Evolutionary conservation across 2,329 filamentous ascomycete species (phyloP).

Genomic region (Grosmannia clavigera): DNA sequence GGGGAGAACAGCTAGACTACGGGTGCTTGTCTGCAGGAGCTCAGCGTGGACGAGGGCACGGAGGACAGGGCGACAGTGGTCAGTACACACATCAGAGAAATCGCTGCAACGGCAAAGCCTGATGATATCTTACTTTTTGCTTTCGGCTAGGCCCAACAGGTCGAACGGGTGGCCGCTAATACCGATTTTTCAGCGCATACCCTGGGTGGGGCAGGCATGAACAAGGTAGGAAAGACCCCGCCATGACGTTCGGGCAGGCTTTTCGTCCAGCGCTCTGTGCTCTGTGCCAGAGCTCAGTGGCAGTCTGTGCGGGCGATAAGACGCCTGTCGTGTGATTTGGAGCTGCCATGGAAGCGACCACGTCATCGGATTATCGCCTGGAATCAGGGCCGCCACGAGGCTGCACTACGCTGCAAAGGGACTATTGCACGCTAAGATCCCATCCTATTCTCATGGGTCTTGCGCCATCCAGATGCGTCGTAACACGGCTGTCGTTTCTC

Average conservation of each 20-base stretch:
- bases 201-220: background rate
- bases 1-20: too few relatives aligned
- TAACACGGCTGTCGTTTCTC: too few relatives aligned
- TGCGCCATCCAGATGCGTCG: too few relatives aligned
- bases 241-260: slow-evolving; percentile 2
- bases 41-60: too few relatives aligned
- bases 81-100: too few relatives aligned
- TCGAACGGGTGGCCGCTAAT: too few relatives aligned
- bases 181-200: background rate
- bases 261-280: background rate
- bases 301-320: background rate
- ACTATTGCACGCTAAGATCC: background rate
- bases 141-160: too few relatives aligned
- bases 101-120: too few relatives aligned
- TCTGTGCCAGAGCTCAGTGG: background rate
- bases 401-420: background rate
- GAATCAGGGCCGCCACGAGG: background rate
- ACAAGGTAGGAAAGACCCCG: background rate
- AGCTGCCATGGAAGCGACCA: background rate
- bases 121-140: too few relatives aligned
- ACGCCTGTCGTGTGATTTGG: background rate
- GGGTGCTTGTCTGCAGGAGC: too few relatives aligned
- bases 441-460: background rate
- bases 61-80: too few relatives aligned
- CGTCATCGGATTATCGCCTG: background rate